A percentile compares a stretch with the other conserved stretches of the same genome.
phyloP scores from a whole-genome alignment of 2,329 filamentous ascomycete species.

The Ascochyta viciae-villosae region DNA sequence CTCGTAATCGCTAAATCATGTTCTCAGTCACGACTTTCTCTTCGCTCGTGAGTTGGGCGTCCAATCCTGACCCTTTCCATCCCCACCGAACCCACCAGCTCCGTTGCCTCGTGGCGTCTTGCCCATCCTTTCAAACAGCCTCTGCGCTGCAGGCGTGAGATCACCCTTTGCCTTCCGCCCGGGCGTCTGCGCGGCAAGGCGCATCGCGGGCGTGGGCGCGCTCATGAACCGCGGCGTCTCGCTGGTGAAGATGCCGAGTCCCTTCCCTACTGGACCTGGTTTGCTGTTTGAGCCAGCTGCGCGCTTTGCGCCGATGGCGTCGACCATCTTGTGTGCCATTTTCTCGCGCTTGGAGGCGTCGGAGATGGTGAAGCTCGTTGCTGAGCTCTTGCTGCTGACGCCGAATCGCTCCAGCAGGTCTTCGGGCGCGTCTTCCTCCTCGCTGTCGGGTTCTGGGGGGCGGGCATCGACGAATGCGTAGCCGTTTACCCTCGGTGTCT shows the following conservation, averaged over 20 bases:
- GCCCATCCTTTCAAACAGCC: constrained; percentile 48
- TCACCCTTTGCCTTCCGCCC: constrained; percentile 62
- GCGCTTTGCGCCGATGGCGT: constrained; percentile 29
- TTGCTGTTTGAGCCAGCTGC: constrained; percentile 3
- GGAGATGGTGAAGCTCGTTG: constrained; percentile 72
- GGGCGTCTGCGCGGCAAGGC: constrained; percentile 59
- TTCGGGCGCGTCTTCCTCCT: constrained; percentile 48
- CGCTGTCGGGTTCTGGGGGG: constrained; percentile 70
- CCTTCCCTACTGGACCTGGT: constrained; percentile 23
- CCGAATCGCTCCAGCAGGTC: constrained; percentile 56
- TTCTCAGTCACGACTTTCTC: constrained; percentile 21
- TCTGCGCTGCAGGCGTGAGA: constrained; percentile 74
- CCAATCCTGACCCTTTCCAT: constrained; percentile 31
- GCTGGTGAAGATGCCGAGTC: constrained; percentile 38
- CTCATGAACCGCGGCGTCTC: constrained; percentile 71
- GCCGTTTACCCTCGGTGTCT: constrained; percentile 90
- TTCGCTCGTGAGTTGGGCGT: constrained; percentile 37
- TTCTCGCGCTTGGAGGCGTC: constrained; percentile 79
- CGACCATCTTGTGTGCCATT: constrained; percentile 75
- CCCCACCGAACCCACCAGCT: constrained; percentile 28
- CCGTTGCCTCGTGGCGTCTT: constrained; percentile 30
- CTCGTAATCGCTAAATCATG: background rate
- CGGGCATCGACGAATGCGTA: constrained; percentile 95
- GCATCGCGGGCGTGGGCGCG: constrained; percentile 75
- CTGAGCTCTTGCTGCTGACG: constrained; percentile 23